Percentiles rank a stretch among this genome's conserved stretches.
Evolutionary conservation across 2,329 filamentous ascomycete species (phyloP).

Genomic region (Aspergillus clavatus): DNA sequence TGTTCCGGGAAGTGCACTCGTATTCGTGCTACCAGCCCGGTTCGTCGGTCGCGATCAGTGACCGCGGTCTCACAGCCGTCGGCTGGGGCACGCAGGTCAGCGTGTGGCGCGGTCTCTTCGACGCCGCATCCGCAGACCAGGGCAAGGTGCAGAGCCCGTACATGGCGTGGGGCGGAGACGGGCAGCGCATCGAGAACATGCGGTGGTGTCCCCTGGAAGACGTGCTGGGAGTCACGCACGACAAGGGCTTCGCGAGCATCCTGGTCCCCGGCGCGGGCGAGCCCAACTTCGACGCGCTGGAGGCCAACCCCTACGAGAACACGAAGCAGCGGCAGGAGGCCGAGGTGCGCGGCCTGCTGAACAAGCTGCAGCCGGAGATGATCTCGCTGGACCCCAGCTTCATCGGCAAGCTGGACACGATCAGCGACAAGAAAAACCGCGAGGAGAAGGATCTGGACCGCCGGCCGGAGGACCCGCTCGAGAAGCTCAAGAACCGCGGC

Average conservation of each 20-base stretch:
- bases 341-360: conserved; percentile 83
- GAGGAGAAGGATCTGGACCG: conserved; percentile 76
- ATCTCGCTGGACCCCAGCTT: conserved; percentile 91
- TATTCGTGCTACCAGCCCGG: conserved; percentile 82
- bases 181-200: conserved; percentile 71
- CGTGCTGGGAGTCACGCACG: conserved; percentile 78
- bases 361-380: conserved; percentile 96
- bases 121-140: conserved; percentile 65
- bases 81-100: conserved; percentile 86
- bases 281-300: conserved; percentile 89
- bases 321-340: conserved; percentile 85
- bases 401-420: conserved; percentile 79
- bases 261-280: conserved; percentile 94
- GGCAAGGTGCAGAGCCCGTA: conserved; percentile 82
- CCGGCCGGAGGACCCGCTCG: conserved; percentile 56
- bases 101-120: conserved; percentile 87
- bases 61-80: conserved; percentile 80
- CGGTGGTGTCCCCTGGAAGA: conserved; percentile 95
- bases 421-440: conserved; percentile 70
- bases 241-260: conserved; percentile 80
- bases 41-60: conserved; percentile 79
- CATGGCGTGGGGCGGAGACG: conserved; percentile 87
- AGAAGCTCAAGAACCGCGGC: conserved; percentile 66
- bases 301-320: conserved; percentile 93
- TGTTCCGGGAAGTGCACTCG: conserved; percentile 85